phyloP scores from a whole-genome alignment of 2,329 filamentous ascomycete genomes.

The Ophiostoma quercus region DNA sequence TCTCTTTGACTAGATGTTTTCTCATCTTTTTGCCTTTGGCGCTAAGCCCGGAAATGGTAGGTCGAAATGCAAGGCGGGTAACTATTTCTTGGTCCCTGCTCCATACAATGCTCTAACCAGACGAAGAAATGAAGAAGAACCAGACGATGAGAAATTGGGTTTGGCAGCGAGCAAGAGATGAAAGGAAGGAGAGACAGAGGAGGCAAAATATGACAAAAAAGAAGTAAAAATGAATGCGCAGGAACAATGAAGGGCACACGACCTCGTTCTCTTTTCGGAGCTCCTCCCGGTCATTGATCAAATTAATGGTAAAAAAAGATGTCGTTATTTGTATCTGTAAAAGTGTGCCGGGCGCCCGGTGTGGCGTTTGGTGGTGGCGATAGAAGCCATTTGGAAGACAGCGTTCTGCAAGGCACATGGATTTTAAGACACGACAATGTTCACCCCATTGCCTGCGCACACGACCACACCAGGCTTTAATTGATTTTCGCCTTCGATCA shows the following conservation, averaged over 20 bases:
- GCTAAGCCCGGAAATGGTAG: constrained; percentile 22
- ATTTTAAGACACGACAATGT: not conserved
- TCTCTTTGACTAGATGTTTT: constrained; percentile 2
- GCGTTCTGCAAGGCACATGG: not conserved
- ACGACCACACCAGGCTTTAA: not conserved
- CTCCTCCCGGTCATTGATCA: not conserved
- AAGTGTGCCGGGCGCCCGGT: not conserved
- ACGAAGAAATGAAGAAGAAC: not conserved
- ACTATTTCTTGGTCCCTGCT: constrained; percentile 7
- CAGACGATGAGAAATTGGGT: not conserved
- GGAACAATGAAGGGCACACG: not conserved
- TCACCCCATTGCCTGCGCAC: not conserved
- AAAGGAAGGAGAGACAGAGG: not conserved
- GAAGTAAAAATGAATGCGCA: not conserved
- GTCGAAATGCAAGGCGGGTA: constrained; percentile 18
- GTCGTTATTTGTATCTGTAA: no score
- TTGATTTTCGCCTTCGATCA: not conserved
- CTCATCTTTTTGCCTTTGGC: not conserved
- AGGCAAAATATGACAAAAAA: not conserved
- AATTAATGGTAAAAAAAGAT: no score
- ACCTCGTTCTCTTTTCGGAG: not conserved
- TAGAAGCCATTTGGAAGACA: not conserved
- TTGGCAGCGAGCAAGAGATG: not conserved
- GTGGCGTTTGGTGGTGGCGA: not conserved
- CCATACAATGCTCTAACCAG: not conserved